These are phyloP conservation scores for Aspergillus steynii DNA, from an alignment of 495 filamentous ascomycete species.

Conservation along the genomic window DNA sequence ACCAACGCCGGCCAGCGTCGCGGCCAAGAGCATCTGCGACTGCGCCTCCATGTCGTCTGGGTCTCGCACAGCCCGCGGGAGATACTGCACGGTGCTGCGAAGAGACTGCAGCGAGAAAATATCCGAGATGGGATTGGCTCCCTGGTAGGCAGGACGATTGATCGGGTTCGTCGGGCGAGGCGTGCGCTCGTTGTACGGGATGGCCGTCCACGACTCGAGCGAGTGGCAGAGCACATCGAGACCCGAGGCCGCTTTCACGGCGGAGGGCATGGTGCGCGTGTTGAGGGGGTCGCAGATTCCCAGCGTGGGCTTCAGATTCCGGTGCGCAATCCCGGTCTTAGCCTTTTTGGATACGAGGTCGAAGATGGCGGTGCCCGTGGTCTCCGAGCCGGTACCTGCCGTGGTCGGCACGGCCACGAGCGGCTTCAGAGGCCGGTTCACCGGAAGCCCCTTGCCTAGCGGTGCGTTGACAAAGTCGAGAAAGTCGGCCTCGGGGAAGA, in stretches of 20 bases:
- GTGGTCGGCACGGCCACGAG: slow-evolving; percentile 94
- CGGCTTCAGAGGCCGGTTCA: slow-evolving; percentile 74
- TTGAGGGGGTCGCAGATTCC: slow-evolving; percentile 96
- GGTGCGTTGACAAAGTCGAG: slow-evolving; percentile 98
- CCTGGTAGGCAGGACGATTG: slow-evolving; percentile 90
- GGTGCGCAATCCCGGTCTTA: slow-evolving; percentile 94
- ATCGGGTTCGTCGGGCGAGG: slow-evolving; percentile 89
- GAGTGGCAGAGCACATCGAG: slow-evolving; percentile 93
- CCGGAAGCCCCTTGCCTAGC: slow-evolving; percentile 81
- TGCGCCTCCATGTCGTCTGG: slow-evolving; percentile 91
- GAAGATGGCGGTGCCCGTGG: slow-evolving; percentile 97
- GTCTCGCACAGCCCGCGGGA: slow-evolving; percentile 80
- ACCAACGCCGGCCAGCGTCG: slow-evolving; percentile 90
- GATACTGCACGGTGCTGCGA: slow-evolving; percentile 79
- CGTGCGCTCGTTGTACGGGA: slow-evolving; percentile 81
- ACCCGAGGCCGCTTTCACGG: slow-evolving; percentile 84
- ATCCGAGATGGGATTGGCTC: slow-evolving; percentile 95
- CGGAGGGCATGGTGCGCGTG: slow-evolving; percentile 90
- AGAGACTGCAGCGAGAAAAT: slow-evolving; percentile 90
- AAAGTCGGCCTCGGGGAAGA: slow-evolving; percentile 85
- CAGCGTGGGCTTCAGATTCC: slow-evolving; percentile 90
- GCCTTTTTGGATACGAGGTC: slow-evolving; percentile 84
- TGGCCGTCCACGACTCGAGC: slow-evolving; percentile 94
- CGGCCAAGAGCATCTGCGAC: slow-evolving; percentile 89
- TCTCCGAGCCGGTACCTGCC: slow-evolving; percentile 92